Evolutionary conservation across 2,329 filamentous ascomycete genomes (phyloP).

Genomic region (Aureobasidium sp.): DNA sequence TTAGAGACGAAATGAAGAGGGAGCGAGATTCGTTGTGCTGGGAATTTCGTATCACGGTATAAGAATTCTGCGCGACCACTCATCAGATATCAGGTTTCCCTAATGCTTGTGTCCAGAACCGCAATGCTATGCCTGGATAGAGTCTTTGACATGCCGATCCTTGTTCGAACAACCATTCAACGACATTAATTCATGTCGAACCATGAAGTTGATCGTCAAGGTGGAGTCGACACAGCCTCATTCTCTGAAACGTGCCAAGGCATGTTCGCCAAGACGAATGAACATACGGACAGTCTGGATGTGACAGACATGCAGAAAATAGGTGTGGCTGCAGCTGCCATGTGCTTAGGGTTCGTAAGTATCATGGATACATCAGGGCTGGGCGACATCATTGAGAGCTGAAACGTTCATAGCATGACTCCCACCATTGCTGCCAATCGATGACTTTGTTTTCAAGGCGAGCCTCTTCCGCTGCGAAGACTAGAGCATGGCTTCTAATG

Average conservation of each 20-base stretch:
- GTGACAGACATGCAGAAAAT: neutral
- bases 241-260: slow-evolving; percentile 6
- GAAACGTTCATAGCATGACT: slow-evolving; percentile 19
- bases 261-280: neutral
- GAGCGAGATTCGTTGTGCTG: too few relatives aligned
- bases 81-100: too few relatives aligned
- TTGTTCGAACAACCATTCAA: neutral
- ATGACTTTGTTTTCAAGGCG: slow-evolving; percentile 61
- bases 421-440: slow-evolving; percentile 72
- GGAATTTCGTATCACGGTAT: too few relatives aligned
- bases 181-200: neutral
- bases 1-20: neutral
- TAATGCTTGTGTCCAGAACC: too few relatives aligned
- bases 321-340: neutral
- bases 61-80: too few relatives aligned
- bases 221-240: slow-evolving; percentile 7
- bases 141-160: neutral
- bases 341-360: neutral
- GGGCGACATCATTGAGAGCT: neutral
- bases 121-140: neutral
- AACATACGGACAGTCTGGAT: neutral
- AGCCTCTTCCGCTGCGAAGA: slow-evolving; percentile 90
- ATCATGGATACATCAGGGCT: neutral
- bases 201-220: neutral
- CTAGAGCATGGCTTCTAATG: slow-evolving; percentile 81